Base-by-base conservation (phyloP, 179 eudicot genomes). In the Spinacia oleracea region DNA sequence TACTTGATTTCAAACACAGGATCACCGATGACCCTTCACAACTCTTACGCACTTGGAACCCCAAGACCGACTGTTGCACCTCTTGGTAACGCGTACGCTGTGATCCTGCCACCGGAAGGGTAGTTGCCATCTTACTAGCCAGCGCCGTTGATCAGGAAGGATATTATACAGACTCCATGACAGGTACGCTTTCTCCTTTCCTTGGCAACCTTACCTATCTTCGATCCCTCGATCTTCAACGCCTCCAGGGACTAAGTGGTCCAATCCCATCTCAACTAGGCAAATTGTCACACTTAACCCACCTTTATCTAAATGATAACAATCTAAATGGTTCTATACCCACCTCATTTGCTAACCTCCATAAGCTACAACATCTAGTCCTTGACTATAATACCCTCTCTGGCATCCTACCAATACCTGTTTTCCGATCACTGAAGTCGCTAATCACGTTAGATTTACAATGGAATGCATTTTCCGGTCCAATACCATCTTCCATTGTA, bases 21-120 rank as follows among this genome's bases (percentile, higher is more conserved):
- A 89, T 92, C 89, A 88, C 93, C 31, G 51, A 64, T 5, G 93
- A 92, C 82, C 91, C 91, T 0, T 86, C 87, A 11, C 46, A 58
- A 0, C 81, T 89, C 7, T 81, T 92, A 6, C 6, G 69, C 1
- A 20, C 91, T 56, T 92, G 97, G 97, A 73, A 56, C 43, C 73
- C 88, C 21, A 4, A 84, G 78, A 83, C 89, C 1, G 89, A 92
- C 73, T 92, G 97, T 83, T 90, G 93, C 89, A 74, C 46, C 34
- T 0, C 84, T 4, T 92, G 97, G 97, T 82, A 77, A 0, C 94
- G 97, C 25, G 64, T 92, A 14, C 80, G 84, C 16, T 90, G 94
- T 63, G 83, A 92, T 43, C 20, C 81, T 0, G n/a, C 66, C 82
- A 70, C 83, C 31, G 87, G 87, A 34, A 64, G 92, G 6, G 97